phyloP scores from a whole-genome alignment of 116 monocot genomes.

The Papilionanthe hybrid region DNA sequence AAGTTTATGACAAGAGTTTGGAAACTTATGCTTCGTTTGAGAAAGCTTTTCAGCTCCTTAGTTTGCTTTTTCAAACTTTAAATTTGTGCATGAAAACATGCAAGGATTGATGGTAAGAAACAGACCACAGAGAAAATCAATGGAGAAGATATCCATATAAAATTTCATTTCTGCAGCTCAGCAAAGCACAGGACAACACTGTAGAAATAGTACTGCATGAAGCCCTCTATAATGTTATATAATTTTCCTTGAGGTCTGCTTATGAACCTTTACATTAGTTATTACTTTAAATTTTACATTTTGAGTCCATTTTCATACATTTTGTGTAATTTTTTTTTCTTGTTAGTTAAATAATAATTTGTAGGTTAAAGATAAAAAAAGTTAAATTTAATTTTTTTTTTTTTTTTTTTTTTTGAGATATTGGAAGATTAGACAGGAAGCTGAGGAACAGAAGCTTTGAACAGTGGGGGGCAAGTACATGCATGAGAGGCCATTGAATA shows the following conservation, averaged over 20 bases:
- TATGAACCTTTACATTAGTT: slow-evolving; percentile 11
- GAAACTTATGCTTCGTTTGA: slow-evolving; percentile 3
- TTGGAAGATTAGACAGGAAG: slow-evolving; percentile 44
- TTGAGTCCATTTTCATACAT: neutral
- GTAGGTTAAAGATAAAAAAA: neutral
- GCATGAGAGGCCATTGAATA: slow-evolving; percentile 18
- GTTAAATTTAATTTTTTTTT: too few species aligned
- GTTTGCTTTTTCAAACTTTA: neutral
- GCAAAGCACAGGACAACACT: neutral
- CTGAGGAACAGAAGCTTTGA: slow-evolving; percentile 28
- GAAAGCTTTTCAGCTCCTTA: neutral
- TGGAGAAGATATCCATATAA: neutral
- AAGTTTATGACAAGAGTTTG: slow-evolving; percentile 14
- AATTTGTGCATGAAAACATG: neutral
- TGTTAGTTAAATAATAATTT: slow-evolving; percentile 17
- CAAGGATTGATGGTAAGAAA: too few species aligned
- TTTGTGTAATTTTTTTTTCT: slow-evolving; percentile 7
- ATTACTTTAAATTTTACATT: neutral
- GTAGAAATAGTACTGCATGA: neutral
- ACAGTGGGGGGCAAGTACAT: slow-evolving; percentile 24
- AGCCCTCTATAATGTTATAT: neutral
- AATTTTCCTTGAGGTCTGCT: slow-evolving; percentile 10
- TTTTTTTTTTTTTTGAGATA: slow-evolving; percentile 1
- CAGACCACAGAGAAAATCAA: neutral
- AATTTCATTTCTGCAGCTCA: too few species aligned